phyloP scores from a whole-genome alignment of 2,329 filamentous ascomycete species.

The Ascochyta fabae region DNA sequence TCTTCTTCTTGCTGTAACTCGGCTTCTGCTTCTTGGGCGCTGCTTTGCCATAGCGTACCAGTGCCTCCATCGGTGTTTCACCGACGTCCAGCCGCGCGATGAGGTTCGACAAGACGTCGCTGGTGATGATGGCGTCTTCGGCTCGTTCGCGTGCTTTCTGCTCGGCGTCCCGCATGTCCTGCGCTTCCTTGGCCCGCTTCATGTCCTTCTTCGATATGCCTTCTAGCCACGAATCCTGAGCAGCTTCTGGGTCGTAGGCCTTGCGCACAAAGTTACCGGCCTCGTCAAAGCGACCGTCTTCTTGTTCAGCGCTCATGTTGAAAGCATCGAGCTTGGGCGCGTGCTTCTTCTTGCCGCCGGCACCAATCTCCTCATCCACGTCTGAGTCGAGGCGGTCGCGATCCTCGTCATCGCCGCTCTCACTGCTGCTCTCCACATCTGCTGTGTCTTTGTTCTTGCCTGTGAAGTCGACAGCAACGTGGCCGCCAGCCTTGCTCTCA shows the following conservation, averaged over 20 bases:
- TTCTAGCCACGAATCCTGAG: slow-evolving; percentile 91
- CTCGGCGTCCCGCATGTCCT: slow-evolving; percentile 83
- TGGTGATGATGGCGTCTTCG: slow-evolving; percentile 76
- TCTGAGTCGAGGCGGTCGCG: slow-evolving; percentile 71
- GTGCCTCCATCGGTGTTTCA: slow-evolving; percentile 86
- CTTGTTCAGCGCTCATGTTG: slow-evolving; percentile 88
- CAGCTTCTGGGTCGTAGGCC: slow-evolving; percentile 84
- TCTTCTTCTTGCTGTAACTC: slow-evolving; percentile 51
- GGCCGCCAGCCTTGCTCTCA: slow-evolving; percentile 74
- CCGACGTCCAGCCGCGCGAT: slow-evolving; percentile 77
- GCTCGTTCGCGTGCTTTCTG: slow-evolving; percentile 72
- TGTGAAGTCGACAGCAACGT: slow-evolving; percentile 66
- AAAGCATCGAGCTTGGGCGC: slow-evolving; percentile 95
- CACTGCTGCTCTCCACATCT: slow-evolving; percentile 66
- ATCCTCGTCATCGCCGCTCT: slow-evolving; percentile 67
- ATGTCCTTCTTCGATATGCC: slow-evolving; percentile 95
- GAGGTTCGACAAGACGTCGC: slow-evolving; percentile 74
- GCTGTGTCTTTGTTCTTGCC: slow-evolving; percentile 54
- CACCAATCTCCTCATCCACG: slow-evolving; percentile 86
- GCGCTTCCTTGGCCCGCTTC: slow-evolving; percentile 82
- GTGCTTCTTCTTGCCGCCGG: slow-evolving; percentile 88
- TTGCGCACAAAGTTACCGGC: slow-evolving; percentile 90
- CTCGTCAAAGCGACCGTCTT: slow-evolving; percentile 92
- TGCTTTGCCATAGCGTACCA: slow-evolving; percentile 77
- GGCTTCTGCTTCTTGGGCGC: slow-evolving; percentile 58